These are phyloP conservation scores for Sinapis alba DNA, from an alignment of 441 rosid species.

Conservation along the genomic window DNA sequence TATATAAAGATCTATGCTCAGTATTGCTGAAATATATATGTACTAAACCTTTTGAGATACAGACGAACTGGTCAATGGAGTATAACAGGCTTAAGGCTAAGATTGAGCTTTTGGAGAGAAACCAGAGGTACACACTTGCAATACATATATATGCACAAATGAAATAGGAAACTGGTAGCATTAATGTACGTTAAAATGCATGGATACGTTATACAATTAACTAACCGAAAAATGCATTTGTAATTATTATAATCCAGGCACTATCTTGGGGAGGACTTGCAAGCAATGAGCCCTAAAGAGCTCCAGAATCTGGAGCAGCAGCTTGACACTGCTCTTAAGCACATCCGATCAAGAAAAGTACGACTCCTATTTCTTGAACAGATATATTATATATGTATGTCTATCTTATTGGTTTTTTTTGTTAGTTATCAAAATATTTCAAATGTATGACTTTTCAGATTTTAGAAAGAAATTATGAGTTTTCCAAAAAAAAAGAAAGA, in stretches of 20 bases:
- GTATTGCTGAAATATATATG: background rate
- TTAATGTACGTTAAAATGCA: background rate
- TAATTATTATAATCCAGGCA: conserved; percentile 49
- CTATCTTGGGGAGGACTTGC: conserved; percentile 84
- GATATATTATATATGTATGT: background rate
- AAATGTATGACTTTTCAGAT: background rate
- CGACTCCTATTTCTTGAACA: background rate
- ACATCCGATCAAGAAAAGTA: conserved; percentile 79
- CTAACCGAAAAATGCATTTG: background rate
- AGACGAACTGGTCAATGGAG: conserved; percentile 76
- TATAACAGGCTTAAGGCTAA: conserved; percentile 71
- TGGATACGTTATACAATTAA: background rate
- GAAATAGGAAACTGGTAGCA: background rate
- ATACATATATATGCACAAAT: background rate
- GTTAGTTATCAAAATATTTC: background rate
- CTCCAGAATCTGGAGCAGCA: conserved; percentile 92
- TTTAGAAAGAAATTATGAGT: background rate
- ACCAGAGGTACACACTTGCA: conserved; percentile 52
- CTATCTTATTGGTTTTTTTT: background rate
- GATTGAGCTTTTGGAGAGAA: conserved; percentile 71
- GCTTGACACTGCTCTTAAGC: conserved; percentile 85
- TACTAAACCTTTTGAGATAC: conserved; percentile 21
- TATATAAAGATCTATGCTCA: background rate
- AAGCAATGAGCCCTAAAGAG: conserved; percentile 71
- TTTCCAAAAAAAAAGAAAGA: background rate